Evolutionary conservation across 2,329 filamentous ascomycete genomes (phyloP).

Genomic region (Sporothrix phasma): DNA sequence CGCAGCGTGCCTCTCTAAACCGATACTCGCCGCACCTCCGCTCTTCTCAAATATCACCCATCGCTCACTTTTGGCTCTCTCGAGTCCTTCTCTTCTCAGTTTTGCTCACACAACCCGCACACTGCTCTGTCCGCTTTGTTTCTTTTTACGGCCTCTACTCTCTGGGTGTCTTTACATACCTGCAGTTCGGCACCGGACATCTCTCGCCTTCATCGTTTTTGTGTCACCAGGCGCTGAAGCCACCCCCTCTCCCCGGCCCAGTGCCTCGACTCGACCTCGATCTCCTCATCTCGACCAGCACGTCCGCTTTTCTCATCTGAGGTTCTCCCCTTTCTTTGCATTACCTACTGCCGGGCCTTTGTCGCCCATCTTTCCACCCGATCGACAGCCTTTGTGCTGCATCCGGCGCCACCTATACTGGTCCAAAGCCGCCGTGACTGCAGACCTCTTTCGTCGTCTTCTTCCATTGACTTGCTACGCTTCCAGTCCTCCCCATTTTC

Average conservation of each 20-base stretch:
- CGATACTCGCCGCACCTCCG: background rate
- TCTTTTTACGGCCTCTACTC: background rate
- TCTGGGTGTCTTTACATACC: background rate
- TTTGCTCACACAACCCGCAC: background rate
- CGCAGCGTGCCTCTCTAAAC: conserved; percentile 4
- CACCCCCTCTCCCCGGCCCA: background rate
- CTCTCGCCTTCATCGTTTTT: background rate
- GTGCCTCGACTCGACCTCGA: background rate
- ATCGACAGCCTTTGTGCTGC: background rate
- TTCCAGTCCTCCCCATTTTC: background rate
- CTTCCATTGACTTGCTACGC: background rate
- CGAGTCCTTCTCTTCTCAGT: background rate
- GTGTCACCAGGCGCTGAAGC: background rate
- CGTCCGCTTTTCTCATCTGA: background rate
- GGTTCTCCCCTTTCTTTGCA: background rate
- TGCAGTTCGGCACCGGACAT: background rate
- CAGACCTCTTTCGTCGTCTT: background rate
- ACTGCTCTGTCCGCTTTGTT: background rate
- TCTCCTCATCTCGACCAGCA: background rate
- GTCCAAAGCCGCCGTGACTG: background rate
- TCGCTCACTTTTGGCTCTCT: background rate
- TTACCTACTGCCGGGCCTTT: background rate
- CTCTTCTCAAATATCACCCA: background rate
- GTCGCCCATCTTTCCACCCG: background rate
- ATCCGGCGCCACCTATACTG: background rate